Conservation (phyloP, 176 grass and related monocot genomes). For the Cymbopogon citratus region DNA sequence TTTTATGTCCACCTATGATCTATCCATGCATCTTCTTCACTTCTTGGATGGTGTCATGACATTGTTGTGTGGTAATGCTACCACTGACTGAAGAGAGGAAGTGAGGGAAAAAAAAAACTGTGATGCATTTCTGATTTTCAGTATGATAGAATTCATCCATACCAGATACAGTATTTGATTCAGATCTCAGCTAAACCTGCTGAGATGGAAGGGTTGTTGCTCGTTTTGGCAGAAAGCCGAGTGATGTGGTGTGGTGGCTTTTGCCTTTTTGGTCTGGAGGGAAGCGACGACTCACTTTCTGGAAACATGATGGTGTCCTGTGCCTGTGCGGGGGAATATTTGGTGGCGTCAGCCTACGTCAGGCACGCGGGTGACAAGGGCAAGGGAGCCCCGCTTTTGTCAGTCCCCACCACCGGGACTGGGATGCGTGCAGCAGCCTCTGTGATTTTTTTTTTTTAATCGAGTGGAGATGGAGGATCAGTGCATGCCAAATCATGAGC, state of each 20-base stretch:
- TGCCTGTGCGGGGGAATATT: constrained; percentile 20
- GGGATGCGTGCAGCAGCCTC: not conserved
- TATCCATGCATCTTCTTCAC: no score
- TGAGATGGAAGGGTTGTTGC: no score
- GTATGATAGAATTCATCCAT: no score
- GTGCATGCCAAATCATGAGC: constrained; percentile 20
- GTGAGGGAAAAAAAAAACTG: no score
- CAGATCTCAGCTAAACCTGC: no score
- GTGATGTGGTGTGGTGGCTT: not conserved
- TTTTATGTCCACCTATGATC: no score
- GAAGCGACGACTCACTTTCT: constrained; percentile 11
- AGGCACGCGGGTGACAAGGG: not conserved
- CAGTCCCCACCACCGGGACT: constrained; percentile 4
- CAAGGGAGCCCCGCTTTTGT: constrained; percentile 32
- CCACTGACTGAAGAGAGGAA: not conserved
- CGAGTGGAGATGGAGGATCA: no score
- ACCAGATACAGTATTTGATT: no score
- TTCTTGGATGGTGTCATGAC: no score
- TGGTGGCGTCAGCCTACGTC: constrained; percentile 47
- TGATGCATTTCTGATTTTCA: no score
- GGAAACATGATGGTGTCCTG: constrained; percentile 40
- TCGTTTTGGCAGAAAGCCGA: not conserved
- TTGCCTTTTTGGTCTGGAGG: not conserved
- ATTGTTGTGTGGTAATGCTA: no score
- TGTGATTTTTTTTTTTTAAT: no score